Evolutionary conservation across 495 filamentous ascomycete species (phyloP).

Genomic region (Aspergillus diversus): DNA sequence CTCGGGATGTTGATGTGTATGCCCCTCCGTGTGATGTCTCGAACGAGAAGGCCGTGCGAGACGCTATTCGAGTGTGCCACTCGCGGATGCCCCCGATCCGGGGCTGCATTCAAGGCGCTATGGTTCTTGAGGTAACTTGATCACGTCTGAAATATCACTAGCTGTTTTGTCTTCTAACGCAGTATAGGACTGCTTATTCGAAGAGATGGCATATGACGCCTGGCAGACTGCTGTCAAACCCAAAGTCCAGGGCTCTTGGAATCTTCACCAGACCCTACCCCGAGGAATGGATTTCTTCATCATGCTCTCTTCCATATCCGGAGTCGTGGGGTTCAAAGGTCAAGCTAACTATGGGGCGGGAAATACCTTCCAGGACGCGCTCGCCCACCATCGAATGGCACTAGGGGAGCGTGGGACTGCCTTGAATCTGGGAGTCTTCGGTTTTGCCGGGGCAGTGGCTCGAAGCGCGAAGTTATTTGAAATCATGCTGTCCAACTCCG

Average conservation of each 20-base stretch:
- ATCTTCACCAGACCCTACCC: slow-evolving; percentile 58
- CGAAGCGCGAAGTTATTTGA: too few species aligned
- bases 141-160: not conserved
- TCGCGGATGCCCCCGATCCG: slow-evolving; percentile 33
- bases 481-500: too few species aligned
- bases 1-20: not conserved
- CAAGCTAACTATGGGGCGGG: slow-evolving; percentile 15
- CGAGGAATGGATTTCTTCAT: slow-evolving; percentile 53
- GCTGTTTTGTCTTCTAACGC: not conserved
- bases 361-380: slow-evolving; percentile 1
- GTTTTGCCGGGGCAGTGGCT: too few species aligned
- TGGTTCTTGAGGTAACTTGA: slow-evolving; percentile 28
- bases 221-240: slow-evolving; percentile 29
- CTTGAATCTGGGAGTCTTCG: too few species aligned
- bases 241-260: slow-evolving; percentile 51
- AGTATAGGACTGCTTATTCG: slow-evolving; percentile 36
- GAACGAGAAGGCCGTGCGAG: not conserved
- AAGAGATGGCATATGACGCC: slow-evolving; percentile 39
- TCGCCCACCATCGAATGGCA: too few species aligned
- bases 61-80: slow-evolving; percentile 8
- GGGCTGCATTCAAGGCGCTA: slow-evolving; percentile 39
- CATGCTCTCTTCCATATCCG: slow-evolving; percentile 52
- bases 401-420: too few species aligned
- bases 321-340: slow-evolving; percentile 39
- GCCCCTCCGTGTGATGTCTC: slow-evolving; percentile 2